Evolutionary conservation across 148 eudicot genomes (phyloP), one percentile per base, ranked within the genome.

Genomic region (Drosera capensis): DNA sequence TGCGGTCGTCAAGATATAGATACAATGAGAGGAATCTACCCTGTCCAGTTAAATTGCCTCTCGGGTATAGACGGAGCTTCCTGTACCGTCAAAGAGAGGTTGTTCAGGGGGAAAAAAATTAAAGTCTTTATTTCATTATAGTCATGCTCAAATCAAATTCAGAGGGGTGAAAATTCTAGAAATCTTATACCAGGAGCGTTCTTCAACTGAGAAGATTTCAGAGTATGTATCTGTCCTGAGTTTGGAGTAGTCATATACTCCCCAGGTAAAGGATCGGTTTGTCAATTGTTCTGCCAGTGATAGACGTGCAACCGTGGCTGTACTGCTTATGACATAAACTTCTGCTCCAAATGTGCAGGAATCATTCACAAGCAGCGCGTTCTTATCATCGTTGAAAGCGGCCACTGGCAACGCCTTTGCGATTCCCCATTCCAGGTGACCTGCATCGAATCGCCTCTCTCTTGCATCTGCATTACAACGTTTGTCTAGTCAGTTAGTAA

Each of bases 21-120:
- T 22, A 49, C 21, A 49, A 22, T 2, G 53, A 49, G 1, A 49
- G 11, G 19, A n/a, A 29, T 21, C 5, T 22, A 1, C 31, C 55
- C 16, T 51, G 21, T 20, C 15, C 47, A 4, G 3, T 19, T 0
- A 0, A 14, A 43, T 43, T n/a, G 9, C 47, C 47, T 19, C 12
- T 34, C 8, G 26, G 41, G 23, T 36, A 49, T 20, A 49, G 11
- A 1, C 0, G n/a, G 25, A 49, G 35, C 12, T 34, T 20, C 52
- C 52, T 49, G 41, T 19, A 49, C 3, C n/a, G 9, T 2, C 2
- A 8, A 11, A 34, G n/a, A n/a, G n/a, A n/a, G n/a, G n/a, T n/a
- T n/a, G n/a, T n/a, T n/a, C n/a, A n/a, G n/a, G n/a, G 13, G 6
- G 38, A 34, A 34, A 34, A 11, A 5, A 11, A 2, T 15, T 0